Conservation (phyloP, 495 filamentous ascomycete genomes). For the Podospora pseudocomata region DNA sequence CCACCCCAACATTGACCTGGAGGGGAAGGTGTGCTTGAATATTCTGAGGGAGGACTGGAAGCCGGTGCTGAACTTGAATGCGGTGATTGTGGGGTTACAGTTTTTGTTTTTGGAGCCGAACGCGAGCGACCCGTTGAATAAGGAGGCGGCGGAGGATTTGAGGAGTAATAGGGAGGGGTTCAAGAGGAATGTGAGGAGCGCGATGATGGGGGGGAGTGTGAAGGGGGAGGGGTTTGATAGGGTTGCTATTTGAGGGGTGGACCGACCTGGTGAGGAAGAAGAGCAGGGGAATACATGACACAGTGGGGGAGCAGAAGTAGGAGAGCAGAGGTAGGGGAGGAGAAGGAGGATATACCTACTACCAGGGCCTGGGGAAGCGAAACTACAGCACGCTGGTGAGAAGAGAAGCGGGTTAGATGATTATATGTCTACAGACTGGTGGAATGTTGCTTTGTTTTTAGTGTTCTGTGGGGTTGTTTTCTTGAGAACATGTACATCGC, state of each 20-base stretch:
- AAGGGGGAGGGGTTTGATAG: slow-evolving; percentile 68
- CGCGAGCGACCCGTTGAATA: slow-evolving; percentile 93
- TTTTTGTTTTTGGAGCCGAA: slow-evolving; percentile 98
- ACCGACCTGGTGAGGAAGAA: background rate
- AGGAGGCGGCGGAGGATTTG: slow-evolving; percentile 93
- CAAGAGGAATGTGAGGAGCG: slow-evolving; percentile 78
- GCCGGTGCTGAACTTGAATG: slow-evolving; percentile 92
- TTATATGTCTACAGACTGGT: slow-evolving; percentile 16
- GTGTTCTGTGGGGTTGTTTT: background rate
- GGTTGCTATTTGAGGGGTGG: slow-evolving; percentile 48
- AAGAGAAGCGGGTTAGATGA: slow-evolving; percentile 19
- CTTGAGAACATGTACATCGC: background rate
- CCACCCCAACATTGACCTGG: slow-evolving; percentile 96
- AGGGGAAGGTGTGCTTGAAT: slow-evolving; percentile 96
- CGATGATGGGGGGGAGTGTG: slow-evolving; percentile 81
- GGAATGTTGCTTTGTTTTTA: slow-evolving; percentile 7
- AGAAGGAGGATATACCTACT: slow-evolving; percentile 1
- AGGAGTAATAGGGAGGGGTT: slow-evolving; percentile 78
- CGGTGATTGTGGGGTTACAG: slow-evolving; percentile 94
- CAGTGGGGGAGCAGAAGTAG: background rate
- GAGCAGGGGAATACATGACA: too few species aligned
- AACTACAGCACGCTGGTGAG: background rate
- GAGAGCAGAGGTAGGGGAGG: background rate
- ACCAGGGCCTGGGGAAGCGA: background rate
- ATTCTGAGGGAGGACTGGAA: slow-evolving; percentile 99